Evolutionary conservation across 208 protist species (phyloP).

Genomic region (Herpetomonas muscarum): DNA sequence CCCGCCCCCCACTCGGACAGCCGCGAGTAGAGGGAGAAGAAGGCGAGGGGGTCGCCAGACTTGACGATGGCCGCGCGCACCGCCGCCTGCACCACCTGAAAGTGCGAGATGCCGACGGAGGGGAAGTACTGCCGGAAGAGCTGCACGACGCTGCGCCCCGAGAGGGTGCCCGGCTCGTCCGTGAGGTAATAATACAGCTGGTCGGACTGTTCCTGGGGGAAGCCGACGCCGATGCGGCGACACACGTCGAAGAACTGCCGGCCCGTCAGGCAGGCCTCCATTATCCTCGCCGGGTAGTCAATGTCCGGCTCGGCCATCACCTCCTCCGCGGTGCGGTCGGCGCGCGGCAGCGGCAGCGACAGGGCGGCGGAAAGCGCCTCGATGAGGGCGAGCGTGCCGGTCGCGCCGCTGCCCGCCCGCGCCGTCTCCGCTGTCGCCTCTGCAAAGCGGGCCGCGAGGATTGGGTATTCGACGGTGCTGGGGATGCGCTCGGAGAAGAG

Average conservation of each 20-base stretch:
- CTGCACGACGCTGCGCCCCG: conserved; percentile 32
- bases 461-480: conserved; percentile 46
- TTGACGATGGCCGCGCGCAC: conserved; percentile 22
- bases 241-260: conserved; percentile 59
- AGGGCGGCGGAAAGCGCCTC: conserved; percentile 22
- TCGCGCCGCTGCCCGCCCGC: conserved; percentile 5
- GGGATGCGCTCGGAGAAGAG: conserved; percentile 50
- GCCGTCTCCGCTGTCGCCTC: conserved; percentile 42
- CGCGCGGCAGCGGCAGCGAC: conserved; percentile 1
- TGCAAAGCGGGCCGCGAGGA: conserved; percentile 59
- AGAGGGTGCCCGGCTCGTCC: conserved; percentile 17
- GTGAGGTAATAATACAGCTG: conserved; percentile 61
- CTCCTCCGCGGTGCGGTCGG: background rate
- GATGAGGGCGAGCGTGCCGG: conserved; percentile 48
- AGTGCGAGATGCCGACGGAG: conserved; percentile 40
- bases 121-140: conserved; percentile 65
- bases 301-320: conserved; percentile 23
- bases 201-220: conserved; percentile 34
- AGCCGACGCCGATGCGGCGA: conserved; percentile 28
- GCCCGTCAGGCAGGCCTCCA: conserved; percentile 17
- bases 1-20: conserved; percentile 35
- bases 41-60: conserved; percentile 27
- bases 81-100: conserved; percentile 35
- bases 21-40: conserved; percentile 41
- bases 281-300: conserved; percentile 11